Base-by-base conservation (phyloP, 2,329 filamentous ascomycete genomes). In the Colletotrichum neosansevieriae region DNA sequence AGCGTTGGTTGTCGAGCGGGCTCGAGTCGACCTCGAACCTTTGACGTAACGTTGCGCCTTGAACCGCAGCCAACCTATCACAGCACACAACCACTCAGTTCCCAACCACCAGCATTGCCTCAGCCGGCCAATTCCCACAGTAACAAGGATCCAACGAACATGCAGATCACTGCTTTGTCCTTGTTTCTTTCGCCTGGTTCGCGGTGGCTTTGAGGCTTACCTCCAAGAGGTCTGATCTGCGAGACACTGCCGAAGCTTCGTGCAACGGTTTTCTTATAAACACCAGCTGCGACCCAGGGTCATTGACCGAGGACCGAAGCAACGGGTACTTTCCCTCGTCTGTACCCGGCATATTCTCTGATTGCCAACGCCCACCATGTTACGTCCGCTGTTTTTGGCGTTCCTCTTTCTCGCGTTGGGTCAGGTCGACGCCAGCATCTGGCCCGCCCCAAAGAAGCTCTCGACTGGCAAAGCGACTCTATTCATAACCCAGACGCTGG, bases 391-490 rank as follows among this genome's bases (percentile, higher is more conserved):
- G 67, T 67, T 81, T 40, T 72, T 83, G 62, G 76, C 80, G 49
- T 69, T 81, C 59, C 75, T 82, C 49, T 76, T 83, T 53, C 73
- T 83, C 70, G 78, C 78, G 57, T 74, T 81, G 64, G 73, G 77
- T 12, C 81, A 81, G 11, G 84, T 77, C 63, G 72, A 80, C n/a
- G 87, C 88, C 13, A 51, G 66, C 38, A 75, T 90, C 68, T 90
- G 88, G 88, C 88, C 88, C 12, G 79, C 83, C 21, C 88, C 88
- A 2, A 79, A 80, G 61, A 81, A 79, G 44, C 80, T 85, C 61
- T 83, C 80, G 50, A 86, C 83, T 15, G 88, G 88, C 65, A 82
- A 82, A 71, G 80, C 80, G 10, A 80, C 82, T 36, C 77, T 90
- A 70, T 88, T 85, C 78, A 85, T 90, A 73, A 79, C 82, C 69